These are phyloP conservation scores for Parietichytrium sp. DNA, from an alignment of 108 stramenopile species.

Conservation along the genomic window DNA sequence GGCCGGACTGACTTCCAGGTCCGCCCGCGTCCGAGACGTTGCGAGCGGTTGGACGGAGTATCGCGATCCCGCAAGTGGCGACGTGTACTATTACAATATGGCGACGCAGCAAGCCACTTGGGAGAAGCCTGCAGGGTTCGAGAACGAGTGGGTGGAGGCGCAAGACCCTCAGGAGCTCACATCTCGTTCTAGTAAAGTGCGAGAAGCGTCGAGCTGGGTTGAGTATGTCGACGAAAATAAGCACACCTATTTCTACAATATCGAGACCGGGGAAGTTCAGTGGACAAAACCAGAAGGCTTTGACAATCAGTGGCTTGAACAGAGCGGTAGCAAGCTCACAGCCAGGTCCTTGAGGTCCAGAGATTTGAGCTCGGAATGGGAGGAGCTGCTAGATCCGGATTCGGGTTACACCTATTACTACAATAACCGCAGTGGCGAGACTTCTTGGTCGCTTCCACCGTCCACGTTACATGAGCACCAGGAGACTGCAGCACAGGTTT, in stretches of 20 bases:
- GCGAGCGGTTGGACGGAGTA: constrained; percentile 8
- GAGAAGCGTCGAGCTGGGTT: constrained; percentile 1
- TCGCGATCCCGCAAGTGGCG: not conserved
- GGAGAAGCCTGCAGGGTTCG: constrained; percentile 28
- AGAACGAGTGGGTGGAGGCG: not conserved
- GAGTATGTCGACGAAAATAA: not conserved
- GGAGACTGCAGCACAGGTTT: not conserved
- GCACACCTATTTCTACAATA: not conserved
- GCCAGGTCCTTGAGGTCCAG: not conserved
- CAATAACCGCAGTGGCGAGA: not conserved
- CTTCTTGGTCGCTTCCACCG: constrained; percentile 26
- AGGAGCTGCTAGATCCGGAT: constrained; percentile 36
- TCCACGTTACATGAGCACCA: not conserved
- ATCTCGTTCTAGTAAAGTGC: not conserved
- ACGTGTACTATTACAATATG: constrained; percentile 30
- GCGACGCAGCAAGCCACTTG: constrained; percentile 19
- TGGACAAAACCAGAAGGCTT: not conserved
- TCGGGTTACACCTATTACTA: constrained; percentile 30
- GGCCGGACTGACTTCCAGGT: not conserved
- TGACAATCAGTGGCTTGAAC: not conserved
- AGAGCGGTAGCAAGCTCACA: not conserved
- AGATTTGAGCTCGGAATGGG: constrained; percentile 1
- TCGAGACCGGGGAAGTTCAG: not conserved
- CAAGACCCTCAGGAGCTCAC: not conserved
- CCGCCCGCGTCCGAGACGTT: constrained; percentile 8